A percentile compares a stretch with the other conserved stretches of the same genome.
Evolutionary conservation across 179 eudicot species (phyloP).

Genomic region (Corrigiola litoralis): DNA sequence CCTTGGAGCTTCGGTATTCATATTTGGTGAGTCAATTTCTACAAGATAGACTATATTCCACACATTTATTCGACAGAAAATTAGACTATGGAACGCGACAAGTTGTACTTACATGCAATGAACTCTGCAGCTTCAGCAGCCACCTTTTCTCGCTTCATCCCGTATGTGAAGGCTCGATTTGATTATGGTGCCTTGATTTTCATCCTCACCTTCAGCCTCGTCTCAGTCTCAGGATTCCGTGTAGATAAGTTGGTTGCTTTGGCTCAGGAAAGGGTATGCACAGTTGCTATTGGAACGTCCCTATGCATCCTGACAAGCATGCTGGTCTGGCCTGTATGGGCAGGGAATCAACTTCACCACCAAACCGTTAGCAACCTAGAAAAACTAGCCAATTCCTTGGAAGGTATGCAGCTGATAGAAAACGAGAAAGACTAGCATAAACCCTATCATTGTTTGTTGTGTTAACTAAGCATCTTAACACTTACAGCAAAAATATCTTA

Average conservation of each 20-base stretch:
- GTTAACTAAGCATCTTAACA: too few species aligned
- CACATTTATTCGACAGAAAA: not conserved
- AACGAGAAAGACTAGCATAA: not conserved
- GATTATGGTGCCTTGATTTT: constrained; percentile 64
- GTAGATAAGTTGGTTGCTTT: constrained; percentile 38
- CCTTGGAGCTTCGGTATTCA: constrained; percentile 51
- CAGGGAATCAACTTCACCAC: constrained; percentile 50
- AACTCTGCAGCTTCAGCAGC: constrained; percentile 42
- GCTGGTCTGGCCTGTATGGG: constrained; percentile 51
- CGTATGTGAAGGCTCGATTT: constrained; percentile 49
- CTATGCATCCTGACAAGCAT: constrained; percentile 45
- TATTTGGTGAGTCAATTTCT: constrained; percentile 43
- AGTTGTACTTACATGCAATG: constrained; percentile 1
- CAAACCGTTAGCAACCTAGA: constrained; percentile 40
- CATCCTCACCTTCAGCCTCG: constrained; percentile 58
- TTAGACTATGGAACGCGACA: not conserved
- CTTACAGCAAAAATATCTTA: not conserved
- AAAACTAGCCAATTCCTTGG: constrained; percentile 47
- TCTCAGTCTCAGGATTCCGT: constrained; percentile 53
- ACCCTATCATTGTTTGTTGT: too few species aligned
- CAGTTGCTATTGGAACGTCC: constrained; percentile 50
- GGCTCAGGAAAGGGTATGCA: constrained; percentile 41
- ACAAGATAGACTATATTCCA: not conserved
- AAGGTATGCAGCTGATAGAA: constrained; percentile 32
- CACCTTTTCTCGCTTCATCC: constrained; percentile 59